These are phyloP conservation scores for Kwoniella dendrophila DNA, from an alignment of 768 basidiomycete species.

Conservation along the genomic window DNA sequence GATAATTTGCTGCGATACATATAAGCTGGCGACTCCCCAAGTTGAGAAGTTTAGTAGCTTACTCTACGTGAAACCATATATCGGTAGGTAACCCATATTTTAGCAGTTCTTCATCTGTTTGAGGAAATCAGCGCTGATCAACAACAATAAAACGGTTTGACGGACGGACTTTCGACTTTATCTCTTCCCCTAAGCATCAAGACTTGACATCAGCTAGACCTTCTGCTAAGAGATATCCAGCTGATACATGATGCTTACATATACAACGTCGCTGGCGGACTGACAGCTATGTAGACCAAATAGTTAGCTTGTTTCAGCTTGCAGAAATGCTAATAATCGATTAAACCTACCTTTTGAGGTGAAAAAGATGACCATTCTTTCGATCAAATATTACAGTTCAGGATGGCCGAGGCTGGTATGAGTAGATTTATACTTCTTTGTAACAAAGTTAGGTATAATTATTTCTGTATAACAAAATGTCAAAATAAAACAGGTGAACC, in stretches of 20 bases:
- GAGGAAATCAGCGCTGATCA: conserved; percentile 1
- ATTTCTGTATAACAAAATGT: no score
- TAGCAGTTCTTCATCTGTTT: conserved; percentile 88
- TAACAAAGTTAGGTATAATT: no score
- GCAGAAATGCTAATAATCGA: conserved; percentile 1
- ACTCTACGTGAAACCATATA: conserved; percentile 84
- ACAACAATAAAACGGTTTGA: not conserved
- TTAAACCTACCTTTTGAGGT: conserved; percentile 60
- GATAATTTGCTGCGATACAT: conserved; percentile 62
- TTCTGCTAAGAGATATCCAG: not conserved
- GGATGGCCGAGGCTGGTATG: no score
- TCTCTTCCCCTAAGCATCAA: conserved; percentile 64
- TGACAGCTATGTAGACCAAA: conserved; percentile 59
- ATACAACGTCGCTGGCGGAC: conserved; percentile 74
- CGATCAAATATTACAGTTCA: no score
- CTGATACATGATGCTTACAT: conserved; percentile 85
- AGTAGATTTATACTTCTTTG: no score
- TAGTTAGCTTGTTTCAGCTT: conserved; percentile 15
- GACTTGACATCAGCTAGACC: not conserved
- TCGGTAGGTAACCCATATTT: conserved; percentile 66
- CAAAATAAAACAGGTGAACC: conserved; percentile 13
- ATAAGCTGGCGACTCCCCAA: not conserved
- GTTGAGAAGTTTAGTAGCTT: conserved; percentile 7
- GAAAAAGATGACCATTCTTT: conserved; percentile 72
- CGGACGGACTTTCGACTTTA: conserved; percentile 79